Percentiles rank a stretch among this genome's conserved stretches.
These are phyloP conservation scores for Liquidambar formosana DNA, from an alignment of 164 flowering plant species.

Conservation along the genomic window DNA sequence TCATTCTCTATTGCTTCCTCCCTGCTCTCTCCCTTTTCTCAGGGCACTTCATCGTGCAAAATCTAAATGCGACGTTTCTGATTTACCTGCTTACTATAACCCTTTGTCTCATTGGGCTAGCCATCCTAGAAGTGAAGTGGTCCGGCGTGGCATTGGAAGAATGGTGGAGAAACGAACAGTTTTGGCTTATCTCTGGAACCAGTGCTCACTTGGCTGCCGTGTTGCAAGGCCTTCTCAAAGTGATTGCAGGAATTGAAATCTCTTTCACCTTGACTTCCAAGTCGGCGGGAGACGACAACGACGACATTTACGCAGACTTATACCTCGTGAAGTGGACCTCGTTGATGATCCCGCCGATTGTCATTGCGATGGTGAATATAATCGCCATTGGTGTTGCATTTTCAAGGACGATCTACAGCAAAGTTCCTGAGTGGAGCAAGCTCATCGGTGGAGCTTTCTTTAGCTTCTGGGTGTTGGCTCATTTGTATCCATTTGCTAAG, in stretches of 20 bases:
- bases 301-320: slow-evolving; percentile 65
- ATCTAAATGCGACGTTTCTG: slow-evolving; percentile 47
- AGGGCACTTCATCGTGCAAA: slow-evolving; percentile 68
- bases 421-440: slow-evolving; percentile 66
- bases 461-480: slow-evolving; percentile 82
- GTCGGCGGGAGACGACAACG: slow-evolving; percentile 56
- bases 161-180: slow-evolving; percentile 91
- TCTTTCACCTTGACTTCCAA: slow-evolving; percentile 79
- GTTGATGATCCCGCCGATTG: slow-evolving; percentile 68
- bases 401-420: slow-evolving; percentile 52
- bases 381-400: slow-evolving; percentile 58
- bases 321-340: slow-evolving; percentile 77
- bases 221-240: slow-evolving; percentile 70
- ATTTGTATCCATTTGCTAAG: slow-evolving; percentile 78
- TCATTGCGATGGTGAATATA: slow-evolving; percentile 62
- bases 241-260: slow-evolving; percentile 74
- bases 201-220: slow-evolving; percentile 79
- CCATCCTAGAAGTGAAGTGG: slow-evolving; percentile 75
- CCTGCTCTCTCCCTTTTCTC: slow-evolving; percentile 83
- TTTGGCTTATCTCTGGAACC: slow-evolving; percentile 78
- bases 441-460: slow-evolving; percentile 73
- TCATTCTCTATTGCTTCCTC: slow-evolving; percentile 71
- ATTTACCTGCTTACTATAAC: slow-evolving; percentile 56
- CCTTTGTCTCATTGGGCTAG: slow-evolving; percentile 47
- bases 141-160: slow-evolving; percentile 73